Conservation (phyloP, 1,139 yeast genomes). For the Suhomyces bokatorum region DNA sequence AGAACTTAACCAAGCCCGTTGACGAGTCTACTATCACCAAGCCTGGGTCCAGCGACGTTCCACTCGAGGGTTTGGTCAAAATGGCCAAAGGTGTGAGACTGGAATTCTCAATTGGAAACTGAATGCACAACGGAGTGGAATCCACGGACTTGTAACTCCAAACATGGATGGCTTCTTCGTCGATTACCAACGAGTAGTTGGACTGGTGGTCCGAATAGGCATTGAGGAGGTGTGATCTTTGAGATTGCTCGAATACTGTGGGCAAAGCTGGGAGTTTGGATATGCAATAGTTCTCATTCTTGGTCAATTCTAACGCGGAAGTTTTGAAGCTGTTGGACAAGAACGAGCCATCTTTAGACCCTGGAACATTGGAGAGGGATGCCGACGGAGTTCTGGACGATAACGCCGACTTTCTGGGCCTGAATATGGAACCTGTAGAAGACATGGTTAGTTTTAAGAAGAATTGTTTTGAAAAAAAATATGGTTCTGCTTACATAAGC, state of each 20-base stretch:
- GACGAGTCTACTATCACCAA: constrained; percentile 57
- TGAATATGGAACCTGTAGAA: constrained; percentile 11
- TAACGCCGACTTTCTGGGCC: constrained; percentile 10
- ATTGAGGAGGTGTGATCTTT: constrained; percentile 24
- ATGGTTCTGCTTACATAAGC: constrained; percentile 2
- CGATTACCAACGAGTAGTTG: constrained; percentile 55
- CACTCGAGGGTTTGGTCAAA: constrained; percentile 66
- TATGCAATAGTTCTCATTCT: constrained; percentile 60
- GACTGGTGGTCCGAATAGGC: constrained; percentile 59
- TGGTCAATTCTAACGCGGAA: constrained; percentile 51
- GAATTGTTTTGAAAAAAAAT: constrained; percentile 6
- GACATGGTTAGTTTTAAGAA: constrained; percentile 5
- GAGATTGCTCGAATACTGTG: constrained; percentile 31
- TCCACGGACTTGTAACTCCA: constrained; percentile 73
- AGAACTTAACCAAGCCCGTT: constrained; percentile 58
- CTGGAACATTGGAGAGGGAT: background rate
- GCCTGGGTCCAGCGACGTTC: constrained; percentile 64
- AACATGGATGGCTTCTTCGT: constrained; percentile 54
- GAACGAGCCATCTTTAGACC: background rate
- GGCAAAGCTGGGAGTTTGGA: constrained; percentile 63
- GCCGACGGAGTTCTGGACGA: constrained; percentile 4
- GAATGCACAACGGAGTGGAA: constrained; percentile 55
- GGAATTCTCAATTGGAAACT: constrained; percentile 36
- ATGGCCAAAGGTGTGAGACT: constrained; percentile 53
- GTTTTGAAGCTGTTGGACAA: constrained; percentile 2